These are phyloP conservation scores for Kluyveromyces lactis DNA, from an alignment of 805 yeast species.

Conservation along the genomic window DNA sequence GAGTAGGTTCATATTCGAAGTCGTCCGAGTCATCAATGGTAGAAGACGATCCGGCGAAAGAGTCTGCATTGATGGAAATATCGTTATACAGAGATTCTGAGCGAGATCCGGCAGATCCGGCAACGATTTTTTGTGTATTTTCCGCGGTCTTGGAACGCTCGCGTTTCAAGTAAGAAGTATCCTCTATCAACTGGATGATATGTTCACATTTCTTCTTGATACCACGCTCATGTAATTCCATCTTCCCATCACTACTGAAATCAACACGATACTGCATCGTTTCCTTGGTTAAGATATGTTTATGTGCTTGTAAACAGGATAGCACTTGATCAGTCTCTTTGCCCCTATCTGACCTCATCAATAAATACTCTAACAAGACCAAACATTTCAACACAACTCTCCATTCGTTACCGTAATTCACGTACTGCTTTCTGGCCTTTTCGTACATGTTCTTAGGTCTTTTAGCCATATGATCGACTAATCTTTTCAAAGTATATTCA, in stretches of 20 bases:
- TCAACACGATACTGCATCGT: conserved; percentile 23
- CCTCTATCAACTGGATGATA: conserved; percentile 23
- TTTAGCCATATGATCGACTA: conserved; percentile 30
- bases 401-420: conserved; percentile 35
- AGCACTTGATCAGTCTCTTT: conserved; percentile 27
- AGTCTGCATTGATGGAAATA: conserved; percentile 13
- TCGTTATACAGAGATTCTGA: conserved; percentile 14
- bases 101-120: conserved; percentile 7
- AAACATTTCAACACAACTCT: conserved; percentile 33
- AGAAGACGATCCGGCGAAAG: conserved; percentile 9
- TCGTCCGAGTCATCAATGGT: conserved; percentile 13
- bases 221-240: conserved; percentile 32
- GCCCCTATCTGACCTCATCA: conserved; percentile 28
- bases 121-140: conserved; percentile 25
- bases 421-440: conserved; percentile 33
- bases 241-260: conserved; percentile 30
- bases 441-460: conserved; percentile 31
- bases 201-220: conserved; percentile 28
- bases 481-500: conserved; percentile 29
- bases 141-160: conserved; percentile 25
- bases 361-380: conserved; percentile 27
- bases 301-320: conserved; percentile 27
- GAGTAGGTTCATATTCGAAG: conserved; percentile 12
- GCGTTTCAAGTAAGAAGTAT: conserved; percentile 22
- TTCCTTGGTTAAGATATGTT: conserved; percentile 25